These are phyloP conservation scores for Phytophthora tentaculata DNA, from an alignment of 352 stramenopile species.

Conservation along the genomic window DNA sequence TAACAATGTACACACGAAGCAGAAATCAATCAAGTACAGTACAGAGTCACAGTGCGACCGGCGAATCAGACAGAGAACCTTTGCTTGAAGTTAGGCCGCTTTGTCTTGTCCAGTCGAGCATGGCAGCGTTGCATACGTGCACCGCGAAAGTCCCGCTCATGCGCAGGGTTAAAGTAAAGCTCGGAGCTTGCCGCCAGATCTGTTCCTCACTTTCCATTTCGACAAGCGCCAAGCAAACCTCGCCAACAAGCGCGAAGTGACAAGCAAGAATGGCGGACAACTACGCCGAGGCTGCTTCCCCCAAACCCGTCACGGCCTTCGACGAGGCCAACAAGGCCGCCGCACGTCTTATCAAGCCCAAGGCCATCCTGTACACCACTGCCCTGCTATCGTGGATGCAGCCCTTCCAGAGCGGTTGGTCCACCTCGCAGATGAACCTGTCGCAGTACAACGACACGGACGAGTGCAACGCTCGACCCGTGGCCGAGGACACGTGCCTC, in stretches of 20 bases:
- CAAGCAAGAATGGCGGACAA: constrained; percentile 1
- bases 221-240: constrained; percentile 27
- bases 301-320: constrained; percentile 23
- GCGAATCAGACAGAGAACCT: neutral
- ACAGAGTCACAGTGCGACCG: too few species aligned
- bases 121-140: too few species aligned
- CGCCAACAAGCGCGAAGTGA: constrained; percentile 1
- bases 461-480: constrained; percentile 5
- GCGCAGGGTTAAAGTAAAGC: neutral
- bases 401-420: constrained; percentile 38
- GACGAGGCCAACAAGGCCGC: constrained; percentile 38
- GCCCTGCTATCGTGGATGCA: constrained; percentile 32
- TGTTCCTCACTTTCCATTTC: constrained; percentile 24
- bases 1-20: too few species aligned
- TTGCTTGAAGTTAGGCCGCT: neutral
- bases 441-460: constrained; percentile 9
- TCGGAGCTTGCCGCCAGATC: neutral
- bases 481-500: constrained; percentile 4
- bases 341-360: constrained; percentile 33
- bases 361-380: constrained; percentile 31
- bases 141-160: too few species aligned
- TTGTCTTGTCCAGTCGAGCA: neutral
- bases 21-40: too few species aligned
- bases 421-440: constrained; percentile 31
- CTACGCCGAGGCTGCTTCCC: constrained; percentile 21